Percentiles rank a stretch among this genome's conserved stretches.
phyloP scores from a whole-genome alignment of 768 basidiomycete species.

The Xerocomellus dryophilus region DNA sequence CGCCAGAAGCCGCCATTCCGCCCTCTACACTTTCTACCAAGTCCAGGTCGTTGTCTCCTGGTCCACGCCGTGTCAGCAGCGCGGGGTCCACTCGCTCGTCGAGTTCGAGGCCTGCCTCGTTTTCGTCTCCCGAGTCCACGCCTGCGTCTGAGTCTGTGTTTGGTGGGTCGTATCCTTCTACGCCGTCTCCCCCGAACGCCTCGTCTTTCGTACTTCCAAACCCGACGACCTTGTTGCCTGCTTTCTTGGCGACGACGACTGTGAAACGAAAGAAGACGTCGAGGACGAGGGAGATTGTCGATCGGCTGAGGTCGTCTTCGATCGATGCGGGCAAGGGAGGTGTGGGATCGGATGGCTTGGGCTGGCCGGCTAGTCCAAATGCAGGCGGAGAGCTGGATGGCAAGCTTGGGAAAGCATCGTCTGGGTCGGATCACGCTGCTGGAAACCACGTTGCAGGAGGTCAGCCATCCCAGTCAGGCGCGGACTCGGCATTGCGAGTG shows the following conservation, averaged over 20 bases:
- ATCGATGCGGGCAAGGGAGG: constrained; percentile 20
- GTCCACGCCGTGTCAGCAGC: constrained; percentile 1
- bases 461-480: not conserved
- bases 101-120: constrained; percentile 1
- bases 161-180: constrained; percentile 7
- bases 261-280: constrained; percentile 26
- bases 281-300: constrained; percentile 31
- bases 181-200: constrained; percentile 2
- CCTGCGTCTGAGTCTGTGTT: constrained; percentile 7
- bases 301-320: constrained; percentile 26
- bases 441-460: not conserved
- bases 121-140: constrained; percentile 12
- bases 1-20: not conserved
- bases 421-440: constrained; percentile 3
- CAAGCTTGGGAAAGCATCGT: not conserved
- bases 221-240: constrained; percentile 21
- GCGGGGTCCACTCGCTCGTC: constrained; percentile 11
- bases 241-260: constrained; percentile 20
- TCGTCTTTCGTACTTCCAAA: constrained; percentile 1
- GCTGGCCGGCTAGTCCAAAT: constrained; percentile 15
- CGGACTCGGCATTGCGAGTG: not conserved
- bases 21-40: constrained; percentile 6
- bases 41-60: constrained; percentile 17
- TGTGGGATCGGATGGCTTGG: constrained; percentile 6
- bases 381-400: constrained; percentile 6